These are phyloP conservation scores for Pythium sukuiense DNA, from an alignment of 352 stramenopile genomes.

Conservation along the genomic window DNA sequence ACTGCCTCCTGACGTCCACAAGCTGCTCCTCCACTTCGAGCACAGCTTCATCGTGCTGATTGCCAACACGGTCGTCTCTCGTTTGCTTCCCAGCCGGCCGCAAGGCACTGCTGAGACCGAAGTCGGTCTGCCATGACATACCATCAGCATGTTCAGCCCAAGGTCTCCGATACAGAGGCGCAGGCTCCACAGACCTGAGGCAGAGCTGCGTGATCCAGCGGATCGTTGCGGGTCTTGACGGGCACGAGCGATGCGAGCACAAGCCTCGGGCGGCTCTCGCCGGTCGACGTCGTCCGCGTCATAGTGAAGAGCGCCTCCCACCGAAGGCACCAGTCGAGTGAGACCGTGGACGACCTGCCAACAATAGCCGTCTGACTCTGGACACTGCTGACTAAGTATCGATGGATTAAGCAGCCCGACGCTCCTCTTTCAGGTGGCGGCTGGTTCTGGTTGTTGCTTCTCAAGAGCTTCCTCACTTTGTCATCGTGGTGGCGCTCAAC, in stretches of 20 bases:
- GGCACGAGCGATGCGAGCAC: constrained; percentile 29
- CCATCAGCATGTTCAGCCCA: not conserved
- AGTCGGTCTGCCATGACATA: constrained; percentile 17
- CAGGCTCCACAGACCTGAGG: not conserved
- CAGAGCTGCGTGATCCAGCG: constrained; percentile 14
- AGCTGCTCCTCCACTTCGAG: constrained; percentile 11
- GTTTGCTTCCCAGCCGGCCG: not conserved
- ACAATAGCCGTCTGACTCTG: not conserved
- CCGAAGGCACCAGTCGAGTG: not conserved
- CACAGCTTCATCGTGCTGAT: constrained; percentile 23
- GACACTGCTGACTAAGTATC: constrained; percentile 3
- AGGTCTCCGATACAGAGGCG: not conserved
- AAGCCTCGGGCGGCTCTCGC: constrained; percentile 6
- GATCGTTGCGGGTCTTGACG: constrained; percentile 18
- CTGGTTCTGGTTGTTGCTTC: constrained; percentile 6
- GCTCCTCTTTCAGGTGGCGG: not conserved
- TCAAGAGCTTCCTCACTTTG: not conserved
- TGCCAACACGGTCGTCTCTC: not conserved
- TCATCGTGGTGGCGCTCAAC: not conserved
- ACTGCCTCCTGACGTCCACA: constrained; percentile 7
- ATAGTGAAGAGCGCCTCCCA: not conserved
- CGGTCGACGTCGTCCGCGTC: not conserved
- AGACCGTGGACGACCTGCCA: not conserved
- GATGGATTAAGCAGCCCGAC: constrained; percentile 1
- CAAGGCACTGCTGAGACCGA: constrained; percentile 16